Percentiles rank a stretch among this genome's conserved stretches.
phyloP scores from a whole-genome alignment of 371 early-diverging fungal species.

The Apophysomyces variabilis region DNA sequence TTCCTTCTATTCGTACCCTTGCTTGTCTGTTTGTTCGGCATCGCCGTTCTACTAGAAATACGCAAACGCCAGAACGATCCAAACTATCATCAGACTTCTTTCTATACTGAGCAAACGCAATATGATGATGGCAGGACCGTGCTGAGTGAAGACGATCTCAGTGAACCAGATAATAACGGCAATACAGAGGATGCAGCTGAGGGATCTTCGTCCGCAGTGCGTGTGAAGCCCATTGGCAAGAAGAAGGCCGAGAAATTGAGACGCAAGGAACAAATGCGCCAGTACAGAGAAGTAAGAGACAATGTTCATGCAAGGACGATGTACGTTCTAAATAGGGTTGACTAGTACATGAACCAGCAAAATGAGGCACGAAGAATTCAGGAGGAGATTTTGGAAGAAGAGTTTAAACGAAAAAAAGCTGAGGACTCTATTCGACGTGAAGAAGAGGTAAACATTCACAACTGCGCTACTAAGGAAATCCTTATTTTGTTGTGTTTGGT shows the following conservation, averaged over 20 bases:
- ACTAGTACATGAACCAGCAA: slow-evolving; percentile 46
- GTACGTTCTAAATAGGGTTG: neutral
- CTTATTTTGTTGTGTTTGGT: neutral
- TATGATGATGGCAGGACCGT: neutral
- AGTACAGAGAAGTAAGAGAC: slow-evolving; percentile 12
- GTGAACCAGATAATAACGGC: neutral
- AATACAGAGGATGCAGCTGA: neutral
- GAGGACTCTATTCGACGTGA: slow-evolving; percentile 40
- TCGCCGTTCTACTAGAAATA: neutral
- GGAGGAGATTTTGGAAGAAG: slow-evolving; percentile 40
- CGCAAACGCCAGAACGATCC: slow-evolving; percentile 4
- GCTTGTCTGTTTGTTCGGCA: neutral
- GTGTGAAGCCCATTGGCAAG: slow-evolving; percentile 11
- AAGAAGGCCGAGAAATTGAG: slow-evolving; percentile 13
- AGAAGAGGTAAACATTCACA: slow-evolving; percentile 31
- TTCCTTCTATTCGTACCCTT: neutral
- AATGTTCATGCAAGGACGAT: neutral
- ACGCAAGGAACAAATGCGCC: slow-evolving; percentile 16
- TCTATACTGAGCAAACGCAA: neutral
- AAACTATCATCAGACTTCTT: neutral
- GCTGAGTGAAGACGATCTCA: neutral
- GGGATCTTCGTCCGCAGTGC: slow-evolving; percentile 8
- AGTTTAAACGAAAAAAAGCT: slow-evolving; percentile 34
- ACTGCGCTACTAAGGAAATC: neutral
- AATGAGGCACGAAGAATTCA: slow-evolving; percentile 36